Base-by-base conservation (phyloP, 192 early-diverging fungal genomes). In the Geranomyces michiganensis region DNA sequence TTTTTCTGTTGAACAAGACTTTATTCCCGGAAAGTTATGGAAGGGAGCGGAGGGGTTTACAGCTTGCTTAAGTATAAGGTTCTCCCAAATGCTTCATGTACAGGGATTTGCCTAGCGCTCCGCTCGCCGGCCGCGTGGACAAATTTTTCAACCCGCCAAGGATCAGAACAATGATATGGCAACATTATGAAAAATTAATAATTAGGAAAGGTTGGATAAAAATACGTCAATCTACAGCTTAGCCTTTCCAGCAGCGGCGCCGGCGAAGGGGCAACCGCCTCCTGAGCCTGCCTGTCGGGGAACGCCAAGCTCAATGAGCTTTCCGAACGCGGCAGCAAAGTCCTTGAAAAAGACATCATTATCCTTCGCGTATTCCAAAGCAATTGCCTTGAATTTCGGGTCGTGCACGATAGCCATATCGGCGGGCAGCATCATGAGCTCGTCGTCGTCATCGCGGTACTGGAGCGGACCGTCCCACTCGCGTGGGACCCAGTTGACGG, bases 241-340 rank as follows among this genome's bases (percentile, higher is more conserved):
- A 21, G 56, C 26, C 36, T 61, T 70, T 33, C 62, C 19, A 19
- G 64, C 64, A 19, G 64, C 64, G 6, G 26, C 29, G 26, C 36
- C 36, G 10, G 36, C 36, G 36, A 7, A 41, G 5, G 36, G 36
- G 36, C 36, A 41, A 22, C 61, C 70, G 31, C 64, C 64, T n/a
- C 70, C 70, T 6, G 58, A 41, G 26, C 64, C 70, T 26, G 64
- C 49, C n/a, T 46, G 61, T 15, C 70, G 60, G 12, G 69, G 69
- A 19, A 93, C 89, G 71, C 95, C 96, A 47, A 98, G 84, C 71
- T 96, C 93, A 27, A 92, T 75, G 43, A 98, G 85, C 85, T 95
- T 96, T 65, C 81, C 81, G 60, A 94, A 95, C 6, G 88, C 94
- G 59, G 78, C 83, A 55, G 94, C 79, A 80, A 98, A 98, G 80